Conservation (phyloP, 2,329 filamentous ascomycete species). For the Sporothrix dimorphospora region DNA sequence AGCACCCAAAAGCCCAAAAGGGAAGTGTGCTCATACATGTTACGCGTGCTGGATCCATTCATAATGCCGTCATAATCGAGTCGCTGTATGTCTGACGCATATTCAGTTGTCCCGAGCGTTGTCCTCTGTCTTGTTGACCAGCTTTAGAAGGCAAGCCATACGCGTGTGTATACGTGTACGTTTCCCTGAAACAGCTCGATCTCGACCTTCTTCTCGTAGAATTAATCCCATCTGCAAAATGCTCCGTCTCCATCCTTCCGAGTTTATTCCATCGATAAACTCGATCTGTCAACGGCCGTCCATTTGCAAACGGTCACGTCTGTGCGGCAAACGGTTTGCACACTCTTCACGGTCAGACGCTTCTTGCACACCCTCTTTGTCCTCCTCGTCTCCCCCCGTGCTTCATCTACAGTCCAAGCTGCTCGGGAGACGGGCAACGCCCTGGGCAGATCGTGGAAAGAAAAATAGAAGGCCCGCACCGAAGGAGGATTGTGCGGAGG, state of each 20-base stretch:
- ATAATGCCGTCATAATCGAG: neutral
- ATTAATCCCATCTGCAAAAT: neutral
- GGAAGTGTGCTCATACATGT: neutral
- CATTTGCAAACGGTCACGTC: neutral
- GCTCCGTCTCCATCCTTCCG: neutral
- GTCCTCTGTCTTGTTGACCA: neutral
- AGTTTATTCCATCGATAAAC: neutral
- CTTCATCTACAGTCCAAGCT: constrained; percentile 21
- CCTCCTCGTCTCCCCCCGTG: neutral
- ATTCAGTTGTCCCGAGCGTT: neutral
- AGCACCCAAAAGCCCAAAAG: neutral
- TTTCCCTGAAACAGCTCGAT: neutral
- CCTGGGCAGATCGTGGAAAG: neutral
- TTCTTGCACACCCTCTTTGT: constrained; percentile 5
- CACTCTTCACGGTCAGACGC: neutral
- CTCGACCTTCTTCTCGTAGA: neutral
- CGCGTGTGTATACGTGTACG: neutral
- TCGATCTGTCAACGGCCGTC: neutral
- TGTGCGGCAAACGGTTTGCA: neutral
- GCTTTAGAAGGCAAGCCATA: neutral
- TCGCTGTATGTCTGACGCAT: too few relatives aligned
- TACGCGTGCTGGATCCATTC: neutral
- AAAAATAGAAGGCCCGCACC: neutral
- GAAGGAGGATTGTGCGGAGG: neutral
- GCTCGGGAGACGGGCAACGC: constrained; percentile 6